Base-by-base conservation (phyloP, 108 stramenopile species). In the Parmales sp. region DNA sequence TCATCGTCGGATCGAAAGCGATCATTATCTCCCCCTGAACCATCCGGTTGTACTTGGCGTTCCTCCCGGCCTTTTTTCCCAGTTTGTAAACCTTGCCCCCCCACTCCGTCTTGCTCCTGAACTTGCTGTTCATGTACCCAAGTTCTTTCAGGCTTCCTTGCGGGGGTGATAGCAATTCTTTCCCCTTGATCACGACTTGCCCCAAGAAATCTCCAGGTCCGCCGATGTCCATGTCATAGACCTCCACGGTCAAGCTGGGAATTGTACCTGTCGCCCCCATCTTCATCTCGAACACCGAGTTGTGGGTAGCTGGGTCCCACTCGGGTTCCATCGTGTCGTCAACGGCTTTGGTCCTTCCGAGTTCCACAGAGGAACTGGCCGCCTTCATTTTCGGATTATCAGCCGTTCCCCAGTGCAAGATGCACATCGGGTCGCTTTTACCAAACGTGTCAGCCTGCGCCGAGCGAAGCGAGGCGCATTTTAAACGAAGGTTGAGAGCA, bases 241-340 rank as follows among this genome's bases (percentile, higher is more conserved):
- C n/a, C 23, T 50, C 49, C 6, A 50, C 0, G 49, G n/a, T 22
- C n/a, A 50, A 22, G 5, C 20, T 50, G 6, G 49, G 49, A n/a
- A n/a, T 20, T 6, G 20, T 50, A 6, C 49, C 49, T 22, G 23
- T 22, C 5, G 6, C 19, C 6, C 49, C 49, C 6, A 50, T 22
- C 0, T 50, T 50, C 49, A 22, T 22, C 19, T 50, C 49, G n/a
- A n/a, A n/a, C n/a, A n/a, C n/a, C n/a, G n/a, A n/a, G n/a, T n/a
- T n/a, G n/a, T n/a, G n/a, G n/a, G n/a, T n/a, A n/a, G n/a, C n/a
- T n/a, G n/a, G n/a, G 18, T 50, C 49, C 49, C 49, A 50, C 11
- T 22, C 49, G 13, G 49, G 49, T n/a, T 50, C 49, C 49, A 50
- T 50, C 6, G 49, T 50, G 49, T 50, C 49, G 49, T 50, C 49